Evolutionary conservation across 805 yeast genomes (phyloP).

Genomic region (Pichia kluyveri): DNA sequence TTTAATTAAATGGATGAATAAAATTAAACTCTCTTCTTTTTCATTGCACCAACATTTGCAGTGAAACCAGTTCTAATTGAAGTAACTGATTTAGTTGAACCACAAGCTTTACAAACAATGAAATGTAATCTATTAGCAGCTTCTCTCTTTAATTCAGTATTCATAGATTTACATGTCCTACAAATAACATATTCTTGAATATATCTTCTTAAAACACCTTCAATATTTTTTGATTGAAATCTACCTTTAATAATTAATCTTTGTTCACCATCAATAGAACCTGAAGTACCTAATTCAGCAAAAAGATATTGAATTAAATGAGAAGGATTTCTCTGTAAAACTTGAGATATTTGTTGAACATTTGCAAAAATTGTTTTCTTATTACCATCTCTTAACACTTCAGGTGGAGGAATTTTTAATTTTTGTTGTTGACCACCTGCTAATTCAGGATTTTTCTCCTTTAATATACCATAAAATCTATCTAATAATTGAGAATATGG

Average conservation of each 20-base stretch:
- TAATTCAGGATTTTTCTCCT: conserved; percentile 92
- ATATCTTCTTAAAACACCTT: conserved; percentile 90
- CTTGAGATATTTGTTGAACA: conserved; percentile 88
- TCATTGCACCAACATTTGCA: conserved; percentile 73
- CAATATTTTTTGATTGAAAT: conserved; percentile 96
- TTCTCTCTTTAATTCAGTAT: conserved; percentile 93
- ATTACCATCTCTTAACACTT: conserved; percentile 93
- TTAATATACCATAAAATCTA: conserved; percentile 79
- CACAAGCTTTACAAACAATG: conserved; percentile 96
- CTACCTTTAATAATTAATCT: conserved; percentile 96
- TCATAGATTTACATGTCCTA: conserved; percentile 97
- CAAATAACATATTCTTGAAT: conserved; percentile 96
- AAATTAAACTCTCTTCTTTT: conserved; percentile 54
- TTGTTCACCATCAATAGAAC: conserved; percentile 96
- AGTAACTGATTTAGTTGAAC: conserved; percentile 92
- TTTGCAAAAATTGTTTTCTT: conserved; percentile 95
- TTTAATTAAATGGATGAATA: neutral
- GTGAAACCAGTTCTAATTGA: conserved; percentile 99
- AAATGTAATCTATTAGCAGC: conserved; percentile 93
- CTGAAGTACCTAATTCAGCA: conserved; percentile 99
- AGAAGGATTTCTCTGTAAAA: conserved; percentile 92
- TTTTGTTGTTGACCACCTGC: conserved; percentile 95
- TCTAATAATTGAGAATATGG: conserved; percentile 71
- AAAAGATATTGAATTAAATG: conserved; percentile 94
- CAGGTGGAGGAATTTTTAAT: conserved; percentile 95